Evolutionary conservation across 441 rosid genomes (phyloP).

Genomic region (Eugenia klotzschiana): DNA sequence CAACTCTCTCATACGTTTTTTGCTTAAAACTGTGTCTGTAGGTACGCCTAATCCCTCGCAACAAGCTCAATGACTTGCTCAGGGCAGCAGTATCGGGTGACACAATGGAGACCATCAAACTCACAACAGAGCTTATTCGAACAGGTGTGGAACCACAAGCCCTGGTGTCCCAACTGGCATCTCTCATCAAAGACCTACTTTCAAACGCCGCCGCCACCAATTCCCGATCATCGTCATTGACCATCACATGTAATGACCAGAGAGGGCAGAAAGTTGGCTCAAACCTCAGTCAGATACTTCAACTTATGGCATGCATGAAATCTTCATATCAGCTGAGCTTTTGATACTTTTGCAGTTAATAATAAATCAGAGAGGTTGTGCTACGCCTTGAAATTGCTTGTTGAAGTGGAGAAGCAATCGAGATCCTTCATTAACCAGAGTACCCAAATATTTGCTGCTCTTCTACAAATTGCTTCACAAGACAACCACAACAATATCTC

Average conservation of each 20-base stretch:
- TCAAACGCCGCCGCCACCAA: not conserved
- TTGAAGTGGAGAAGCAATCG: constrained; percentile 7
- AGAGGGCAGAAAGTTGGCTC: not conserved
- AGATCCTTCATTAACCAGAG: constrained; percentile 3
- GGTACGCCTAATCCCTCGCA: constrained; percentile 11
- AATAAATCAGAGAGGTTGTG: constrained; percentile 6
- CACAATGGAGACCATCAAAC: constrained; percentile 5
- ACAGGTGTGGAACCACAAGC: constrained; percentile 8
- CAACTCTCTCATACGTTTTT: not conserved
- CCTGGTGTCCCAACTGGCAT: constrained; percentile 12
- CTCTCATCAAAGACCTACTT: constrained; percentile 9
- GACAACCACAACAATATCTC: not conserved
- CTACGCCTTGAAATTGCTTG: constrained; percentile 9
- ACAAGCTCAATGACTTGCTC: constrained; percentile 13
- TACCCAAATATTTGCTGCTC: constrained; percentile 7
- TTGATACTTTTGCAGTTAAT: constrained; percentile 3
- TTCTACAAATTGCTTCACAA: constrained; percentile 10
- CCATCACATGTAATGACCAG: constrained; percentile 1
- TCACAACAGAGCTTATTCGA: constrained; percentile 5
- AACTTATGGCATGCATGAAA: not conserved
- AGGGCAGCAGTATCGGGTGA: constrained; percentile 11
- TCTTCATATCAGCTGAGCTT: not conserved
- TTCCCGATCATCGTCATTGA: not conserved
- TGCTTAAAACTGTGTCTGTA: not conserved
- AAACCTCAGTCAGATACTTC: not conserved